A percentile compares a stretch with the other conserved stretches of the same genome.
phyloP scores from a whole-genome alignment of 306 rosid genomes.

The Ammopiptanthus mongolicus region DNA sequence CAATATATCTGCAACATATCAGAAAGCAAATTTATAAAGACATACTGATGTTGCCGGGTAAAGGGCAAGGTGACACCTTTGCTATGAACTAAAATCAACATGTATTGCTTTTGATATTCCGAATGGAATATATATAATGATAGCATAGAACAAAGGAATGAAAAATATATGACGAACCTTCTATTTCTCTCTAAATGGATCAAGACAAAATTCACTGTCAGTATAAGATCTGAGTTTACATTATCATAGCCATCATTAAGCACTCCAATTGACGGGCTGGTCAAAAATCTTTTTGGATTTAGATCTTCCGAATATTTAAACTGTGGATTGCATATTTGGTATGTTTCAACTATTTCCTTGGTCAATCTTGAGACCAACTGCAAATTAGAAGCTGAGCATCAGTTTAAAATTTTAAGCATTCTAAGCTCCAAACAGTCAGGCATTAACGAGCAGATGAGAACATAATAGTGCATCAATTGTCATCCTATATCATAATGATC shows the following conservation, averaged over 20 bases:
- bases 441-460: background rate
- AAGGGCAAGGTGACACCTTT: background rate
- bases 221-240: slow-evolving; percentile 87
- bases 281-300: slow-evolving; percentile 90
- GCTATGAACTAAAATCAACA: slow-evolving; percentile 12
- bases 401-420: slow-evolving; percentile 22
- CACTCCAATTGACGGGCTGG: slow-evolving; percentile 89
- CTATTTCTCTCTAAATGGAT: slow-evolving; percentile 56
- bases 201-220: slow-evolving; percentile 75
- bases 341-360: slow-evolving; percentile 86
- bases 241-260: slow-evolving; percentile 92
- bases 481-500: slow-evolving; percentile 2
- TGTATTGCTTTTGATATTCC: background rate
- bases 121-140: background rate
- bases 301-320: slow-evolving; percentile 90
- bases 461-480: background rate
- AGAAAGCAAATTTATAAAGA: slow-evolving; percentile 8
- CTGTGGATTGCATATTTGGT: slow-evolving; percentile 82
- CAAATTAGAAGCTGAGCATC: slow-evolving; percentile 38
- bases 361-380: slow-evolving; percentile 90
- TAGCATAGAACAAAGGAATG: background rate
- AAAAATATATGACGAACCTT: slow-evolving; percentile 55
- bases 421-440: slow-evolving; percentile 27
- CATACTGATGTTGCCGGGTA: slow-evolving; percentile 1
- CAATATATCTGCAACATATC: slow-evolving; percentile 66